Evolutionary conservation across 306 rosid genomes (phyloP).

Genomic region (Prunus davidiana): DNA sequence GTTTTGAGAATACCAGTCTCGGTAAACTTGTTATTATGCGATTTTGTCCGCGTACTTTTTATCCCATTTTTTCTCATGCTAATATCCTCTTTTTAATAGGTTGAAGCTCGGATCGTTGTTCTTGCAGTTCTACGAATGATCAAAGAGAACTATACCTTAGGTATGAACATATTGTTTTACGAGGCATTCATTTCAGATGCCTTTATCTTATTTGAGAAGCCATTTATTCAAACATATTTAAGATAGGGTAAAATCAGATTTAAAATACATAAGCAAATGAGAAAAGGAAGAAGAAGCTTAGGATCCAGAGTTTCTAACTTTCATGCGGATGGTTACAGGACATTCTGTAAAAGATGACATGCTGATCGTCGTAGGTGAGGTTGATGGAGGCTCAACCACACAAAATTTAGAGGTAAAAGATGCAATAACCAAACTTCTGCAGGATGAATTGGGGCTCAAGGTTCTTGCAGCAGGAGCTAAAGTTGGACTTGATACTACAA

Average conservation of each 20-base stretch:
- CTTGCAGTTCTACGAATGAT: slow-evolving; percentile 90
- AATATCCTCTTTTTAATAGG: slow-evolving; percentile 47
- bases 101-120: slow-evolving; percentile 91
- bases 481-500: slow-evolving; percentile 32
- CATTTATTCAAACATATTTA: not conserved
- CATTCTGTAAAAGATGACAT: slow-evolving; percentile 67
- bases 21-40: not conserved
- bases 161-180: slow-evolving; percentile 36
- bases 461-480: slow-evolving; percentile 51
- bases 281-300: not conserved
- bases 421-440: slow-evolving; percentile 65
- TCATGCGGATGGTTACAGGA: slow-evolving; percentile 46
- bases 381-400: slow-evolving; percentile 34
- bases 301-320: not conserved
- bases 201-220: not conserved
- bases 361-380: slow-evolving; percentile 68
- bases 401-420: slow-evolving; percentile 53
- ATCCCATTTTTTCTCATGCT: not conserved
- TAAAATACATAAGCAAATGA: not conserved
- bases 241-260: not conserved
- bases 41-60: not conserved
- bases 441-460: slow-evolving; percentile 69
- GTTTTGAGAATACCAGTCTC: not conserved
- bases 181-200: not conserved
- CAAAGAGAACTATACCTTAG: slow-evolving; percentile 72